These are phyloP conservation scores for Tolypocladium tundrense DNA, from an alignment of 2,329 filamentous ascomycete species.

Conservation along the genomic window DNA sequence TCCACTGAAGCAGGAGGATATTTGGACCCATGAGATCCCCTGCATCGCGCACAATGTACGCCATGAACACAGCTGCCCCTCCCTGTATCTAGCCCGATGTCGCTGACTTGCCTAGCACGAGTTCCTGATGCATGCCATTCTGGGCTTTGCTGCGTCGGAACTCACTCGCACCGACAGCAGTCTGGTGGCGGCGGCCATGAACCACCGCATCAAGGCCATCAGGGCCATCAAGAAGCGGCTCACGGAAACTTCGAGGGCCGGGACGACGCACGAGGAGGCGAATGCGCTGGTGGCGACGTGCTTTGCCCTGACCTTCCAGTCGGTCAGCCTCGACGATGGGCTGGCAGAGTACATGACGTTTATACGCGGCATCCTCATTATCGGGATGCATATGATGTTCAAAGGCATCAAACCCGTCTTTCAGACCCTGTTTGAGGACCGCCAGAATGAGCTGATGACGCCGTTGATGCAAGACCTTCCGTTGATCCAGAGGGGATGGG, in stretches of 20 bases:
- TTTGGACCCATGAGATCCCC: conserved; percentile 59
- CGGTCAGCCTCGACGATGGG: conserved; percentile 45
- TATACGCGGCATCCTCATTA: conserved; percentile 44
- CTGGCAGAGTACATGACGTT: conserved; percentile 52
- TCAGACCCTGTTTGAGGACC: conserved; percentile 30
- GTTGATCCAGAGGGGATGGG: conserved; percentile 32
- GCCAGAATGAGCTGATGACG: conserved; percentile 29
- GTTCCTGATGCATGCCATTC: conserved; percentile 61
- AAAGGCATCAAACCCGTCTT: conserved; percentile 40
- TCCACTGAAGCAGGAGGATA: conserved; percentile 52
- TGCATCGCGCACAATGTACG: conserved; percentile 55
- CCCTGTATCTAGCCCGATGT: not conserved
- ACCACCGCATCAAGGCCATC: conserved; percentile 56
- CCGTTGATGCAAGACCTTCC: conserved; percentile 36
- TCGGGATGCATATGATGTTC: conserved; percentile 43
- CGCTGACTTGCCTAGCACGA: conserved; percentile 36
- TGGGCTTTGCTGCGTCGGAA: conserved; percentile 58
- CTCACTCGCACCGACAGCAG: conserved; percentile 37
- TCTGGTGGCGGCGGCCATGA: conserved; percentile 47
- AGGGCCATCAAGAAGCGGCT: conserved; percentile 49
- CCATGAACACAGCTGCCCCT: not conserved
- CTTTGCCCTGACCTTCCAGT: conserved; percentile 50
- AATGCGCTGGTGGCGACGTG: conserved; percentile 51
- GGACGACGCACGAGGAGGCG: conserved; percentile 38
- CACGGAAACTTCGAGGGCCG: conserved; percentile 27